Conservation (phyloP, 2,329 filamentous ascomycete species). For the Fusarium sp. region DNA sequence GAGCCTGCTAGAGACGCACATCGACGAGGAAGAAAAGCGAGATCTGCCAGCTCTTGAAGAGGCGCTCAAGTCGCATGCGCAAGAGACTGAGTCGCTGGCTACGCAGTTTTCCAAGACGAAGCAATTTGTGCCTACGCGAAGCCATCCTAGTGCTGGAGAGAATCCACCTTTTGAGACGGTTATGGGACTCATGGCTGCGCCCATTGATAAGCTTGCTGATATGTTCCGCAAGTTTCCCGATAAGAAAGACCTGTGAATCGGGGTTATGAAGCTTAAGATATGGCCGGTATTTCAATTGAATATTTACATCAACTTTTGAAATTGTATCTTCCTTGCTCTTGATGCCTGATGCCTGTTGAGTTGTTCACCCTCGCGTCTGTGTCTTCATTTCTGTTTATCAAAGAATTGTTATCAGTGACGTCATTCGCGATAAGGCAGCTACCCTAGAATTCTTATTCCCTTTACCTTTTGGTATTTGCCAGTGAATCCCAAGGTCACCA, state of each 20-base stretch:
- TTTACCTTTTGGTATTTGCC: too few relatives aligned
- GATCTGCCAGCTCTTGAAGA: slow-evolving; percentile 63
- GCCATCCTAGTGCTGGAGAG: slow-evolving; percentile 63
- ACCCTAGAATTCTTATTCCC: neutral
- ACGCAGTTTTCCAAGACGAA: slow-evolving; percentile 65
- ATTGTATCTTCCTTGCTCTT: neutral
- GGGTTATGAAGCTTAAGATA: too few relatives aligned
- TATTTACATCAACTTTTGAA: accelerated
- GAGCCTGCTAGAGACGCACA: slow-evolving; percentile 58
- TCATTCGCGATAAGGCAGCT: neutral
- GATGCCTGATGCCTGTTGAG: neutral
- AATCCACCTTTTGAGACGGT: slow-evolving; percentile 68
- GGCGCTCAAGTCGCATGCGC: slow-evolving; percentile 46
- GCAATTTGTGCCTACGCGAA: slow-evolving; percentile 63
- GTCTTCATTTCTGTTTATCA: neutral
- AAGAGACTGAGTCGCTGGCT: slow-evolving; percentile 45
- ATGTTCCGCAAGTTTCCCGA: slow-evolving; percentile 63
- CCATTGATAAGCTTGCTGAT: slow-evolving; percentile 67
- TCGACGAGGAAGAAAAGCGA: slow-evolving; percentile 62
- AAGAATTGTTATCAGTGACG: neutral
- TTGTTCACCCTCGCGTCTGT: neutral
- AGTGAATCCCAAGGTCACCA: too few relatives aligned
- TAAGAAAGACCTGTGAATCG: too few relatives aligned
- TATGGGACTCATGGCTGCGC: slow-evolving; percentile 65
- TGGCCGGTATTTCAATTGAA: too few relatives aligned